A percentile compares a stretch with the other conserved stretches of the same genome.
phyloP scores from a whole-genome alignment of 192 early-diverging fungal species.

The Thamnidium elegans region DNA sequence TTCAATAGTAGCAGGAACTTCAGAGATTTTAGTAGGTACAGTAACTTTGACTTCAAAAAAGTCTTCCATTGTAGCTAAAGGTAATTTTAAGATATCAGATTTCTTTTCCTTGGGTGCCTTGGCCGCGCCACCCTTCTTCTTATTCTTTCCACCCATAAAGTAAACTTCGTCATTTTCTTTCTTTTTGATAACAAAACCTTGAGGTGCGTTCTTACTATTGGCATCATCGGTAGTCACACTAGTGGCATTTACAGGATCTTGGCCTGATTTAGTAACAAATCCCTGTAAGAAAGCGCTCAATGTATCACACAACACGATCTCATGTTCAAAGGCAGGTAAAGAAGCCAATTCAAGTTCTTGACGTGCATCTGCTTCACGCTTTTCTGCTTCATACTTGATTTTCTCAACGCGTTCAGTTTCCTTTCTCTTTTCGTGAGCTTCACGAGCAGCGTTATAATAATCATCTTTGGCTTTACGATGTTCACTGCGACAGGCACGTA shows the following conservation, averaged over 20 bases:
- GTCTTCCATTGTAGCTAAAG: conserved; percentile 75
- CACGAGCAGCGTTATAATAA: conserved; percentile 66
- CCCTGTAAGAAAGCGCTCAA: conserved; percentile 72
- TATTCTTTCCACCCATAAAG: conserved; percentile 62
- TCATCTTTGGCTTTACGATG: conserved; percentile 72
- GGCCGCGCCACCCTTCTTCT: conserved; percentile 58
- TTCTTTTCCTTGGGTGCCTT: conserved; percentile 48
- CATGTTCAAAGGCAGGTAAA: conserved; percentile 79
- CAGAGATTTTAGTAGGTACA: conserved; percentile 68
- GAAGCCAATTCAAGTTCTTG: conserved; percentile 83
- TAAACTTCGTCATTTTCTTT: conserved; percentile 80
- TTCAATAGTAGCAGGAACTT: conserved; percentile 67
- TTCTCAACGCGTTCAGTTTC: conserved; percentile 66
- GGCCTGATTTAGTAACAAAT: conserved; percentile 13
- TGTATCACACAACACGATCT: conserved; percentile 80
- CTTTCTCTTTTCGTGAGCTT: conserved; percentile 59
- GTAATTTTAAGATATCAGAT: conserved; percentile 55
- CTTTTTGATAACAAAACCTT: conserved; percentile 74
- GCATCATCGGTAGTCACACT: conserved; percentile 48
- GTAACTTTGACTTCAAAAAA: conserved; percentile 77
- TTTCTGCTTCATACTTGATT: conserved; percentile 63
- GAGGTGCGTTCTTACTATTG: conserved; percentile 62
- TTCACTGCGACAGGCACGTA: conserved; percentile 64
- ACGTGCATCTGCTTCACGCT: conserved; percentile 64
- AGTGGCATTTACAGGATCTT: conserved; percentile 15